These are phyloP conservation scores for Hanseniaspora mollemarum DNA, from an alignment of 805 yeast genomes.

Conservation along the genomic window DNA sequence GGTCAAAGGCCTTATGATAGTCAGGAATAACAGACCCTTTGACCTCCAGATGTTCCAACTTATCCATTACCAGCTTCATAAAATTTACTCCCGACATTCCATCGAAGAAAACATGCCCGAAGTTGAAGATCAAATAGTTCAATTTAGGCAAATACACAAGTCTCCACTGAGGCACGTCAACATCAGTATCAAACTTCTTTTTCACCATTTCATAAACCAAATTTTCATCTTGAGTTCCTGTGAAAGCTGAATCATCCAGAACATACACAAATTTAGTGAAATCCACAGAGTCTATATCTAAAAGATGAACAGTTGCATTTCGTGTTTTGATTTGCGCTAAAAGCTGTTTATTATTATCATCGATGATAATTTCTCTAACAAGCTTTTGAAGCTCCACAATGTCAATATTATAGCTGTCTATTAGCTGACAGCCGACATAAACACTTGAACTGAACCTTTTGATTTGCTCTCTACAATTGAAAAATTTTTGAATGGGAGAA, in stretches of 20 bases:
- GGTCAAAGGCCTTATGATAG: background rate
- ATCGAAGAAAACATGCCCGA: constrained; percentile 11
- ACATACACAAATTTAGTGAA: background rate
- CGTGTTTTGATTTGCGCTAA: constrained; percentile 11
- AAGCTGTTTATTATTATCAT: constrained; percentile 21
- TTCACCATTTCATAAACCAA: background rate
- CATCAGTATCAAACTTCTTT: background rate
- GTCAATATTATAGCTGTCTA: background rate
- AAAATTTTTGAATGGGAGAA: background rate
- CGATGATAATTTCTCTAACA: constrained; percentile 17
- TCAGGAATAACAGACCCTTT: background rate
- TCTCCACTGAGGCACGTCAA: constrained; percentile 10
- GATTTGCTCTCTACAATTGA: constrained; percentile 3
- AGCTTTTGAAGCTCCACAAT: constrained; percentile 13
- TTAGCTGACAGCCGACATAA: constrained; percentile 1
- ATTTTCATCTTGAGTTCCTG: background rate
- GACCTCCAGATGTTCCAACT: background rate
- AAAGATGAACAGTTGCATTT: background rate
- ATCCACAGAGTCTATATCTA: background rate
- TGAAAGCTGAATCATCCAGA: background rate
- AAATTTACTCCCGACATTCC: constrained; percentile 6
- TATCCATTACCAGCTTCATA: background rate
- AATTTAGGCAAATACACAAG: constrained; percentile 1
- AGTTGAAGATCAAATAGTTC: constrained; percentile 6
- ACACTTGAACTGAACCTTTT: constrained; percentile 2